phyloP scores from a whole-genome alignment of 108 stramenopile species.

The Fragilariopsis cylindrus region DNA sequence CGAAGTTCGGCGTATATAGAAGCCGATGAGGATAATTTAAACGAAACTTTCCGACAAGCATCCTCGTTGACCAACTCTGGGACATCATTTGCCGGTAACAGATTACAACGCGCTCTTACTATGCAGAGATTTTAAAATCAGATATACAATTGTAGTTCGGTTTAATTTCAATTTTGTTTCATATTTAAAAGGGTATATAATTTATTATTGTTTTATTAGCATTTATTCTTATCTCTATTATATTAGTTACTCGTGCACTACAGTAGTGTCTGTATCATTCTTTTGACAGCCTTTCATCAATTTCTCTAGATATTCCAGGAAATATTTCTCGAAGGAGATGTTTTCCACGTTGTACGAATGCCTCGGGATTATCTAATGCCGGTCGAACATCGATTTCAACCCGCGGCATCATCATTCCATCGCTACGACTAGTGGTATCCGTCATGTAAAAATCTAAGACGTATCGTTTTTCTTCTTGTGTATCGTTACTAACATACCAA shows the following conservation, averaged over 20 bases:
- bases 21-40: conserved; percentile 9
- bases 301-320: conserved; percentile 61
- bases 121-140: conserved; percentile 30
- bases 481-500: conserved; percentile 88
- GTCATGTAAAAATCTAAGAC: conserved; percentile 96
- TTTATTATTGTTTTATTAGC: no score
- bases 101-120: conserved; percentile 30
- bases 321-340: conserved; percentile 66
- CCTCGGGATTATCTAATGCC: conserved; percentile 77
- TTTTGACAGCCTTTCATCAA: background rate
- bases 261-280: background rate
- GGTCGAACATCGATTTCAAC: conserved; percentile 90
- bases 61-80: conserved; percentile 16
- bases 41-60: conserved; percentile 19
- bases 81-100: conserved; percentile 23
- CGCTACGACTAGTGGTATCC: conserved; percentile 23
- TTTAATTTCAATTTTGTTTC: conserved; percentile 3
- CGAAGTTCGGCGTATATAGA: conserved; percentile 23
- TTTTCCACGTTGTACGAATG: conserved; percentile 63
- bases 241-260: no score
- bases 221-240: no score
- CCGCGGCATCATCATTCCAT: conserved; percentile 12
- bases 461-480: conserved; percentile 67
- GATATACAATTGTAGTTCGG: background rate
- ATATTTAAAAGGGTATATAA: background rate